Evolutionary conservation across 2,329 filamentous ascomycete species (phyloP).

Genomic region (Camillea tinctor): DNA sequence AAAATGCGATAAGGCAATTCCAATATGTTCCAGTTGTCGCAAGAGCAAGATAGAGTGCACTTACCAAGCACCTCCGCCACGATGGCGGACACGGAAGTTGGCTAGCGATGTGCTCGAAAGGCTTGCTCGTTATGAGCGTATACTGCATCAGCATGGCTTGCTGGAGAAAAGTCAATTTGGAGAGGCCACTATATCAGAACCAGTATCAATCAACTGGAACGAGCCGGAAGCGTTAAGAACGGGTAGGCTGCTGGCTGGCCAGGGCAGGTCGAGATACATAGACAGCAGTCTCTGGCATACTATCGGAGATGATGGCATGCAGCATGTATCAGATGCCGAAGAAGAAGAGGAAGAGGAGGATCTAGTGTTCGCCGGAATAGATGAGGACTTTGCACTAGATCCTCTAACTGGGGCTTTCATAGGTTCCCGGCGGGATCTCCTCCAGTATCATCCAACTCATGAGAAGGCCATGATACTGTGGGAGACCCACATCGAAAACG

Average conservation of each 20-base stretch:
- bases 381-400: background rate
- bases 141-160: no score
- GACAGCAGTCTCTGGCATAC: slow-evolving; percentile 34
- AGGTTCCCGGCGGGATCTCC: slow-evolving; percentile 9
- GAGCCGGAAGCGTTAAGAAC: background rate
- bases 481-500: slow-evolving; percentile 24
- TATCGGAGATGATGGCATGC: slow-evolving; percentile 26
- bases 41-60: slow-evolving; percentile 35
- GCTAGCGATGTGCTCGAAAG: slow-evolving; percentile 33
- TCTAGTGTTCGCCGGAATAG: background rate
- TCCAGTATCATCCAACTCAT: slow-evolving; percentile 20
- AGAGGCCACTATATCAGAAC: slow-evolving; percentile 37
- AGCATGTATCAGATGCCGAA: slow-evolving; percentile 21
- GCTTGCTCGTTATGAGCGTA: no score
- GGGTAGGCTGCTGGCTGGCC: slow-evolving; percentile 23
- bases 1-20: slow-evolving; percentile 27
- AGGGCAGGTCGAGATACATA: slow-evolving; percentile 42
- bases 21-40: slow-evolving; percentile 26
- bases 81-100: slow-evolving; percentile 36
- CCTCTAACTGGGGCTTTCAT: slow-evolving; percentile 9
- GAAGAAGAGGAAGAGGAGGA: slow-evolving; percentile 26
- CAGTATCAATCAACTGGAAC: slow-evolving; percentile 26
- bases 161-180: no score
- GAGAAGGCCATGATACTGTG: slow-evolving; percentile 24
- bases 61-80: slow-evolving; percentile 38